Conservation (phyloP, 1,139 yeast genomes). For the Blastobotrys aristatus region DNA sequence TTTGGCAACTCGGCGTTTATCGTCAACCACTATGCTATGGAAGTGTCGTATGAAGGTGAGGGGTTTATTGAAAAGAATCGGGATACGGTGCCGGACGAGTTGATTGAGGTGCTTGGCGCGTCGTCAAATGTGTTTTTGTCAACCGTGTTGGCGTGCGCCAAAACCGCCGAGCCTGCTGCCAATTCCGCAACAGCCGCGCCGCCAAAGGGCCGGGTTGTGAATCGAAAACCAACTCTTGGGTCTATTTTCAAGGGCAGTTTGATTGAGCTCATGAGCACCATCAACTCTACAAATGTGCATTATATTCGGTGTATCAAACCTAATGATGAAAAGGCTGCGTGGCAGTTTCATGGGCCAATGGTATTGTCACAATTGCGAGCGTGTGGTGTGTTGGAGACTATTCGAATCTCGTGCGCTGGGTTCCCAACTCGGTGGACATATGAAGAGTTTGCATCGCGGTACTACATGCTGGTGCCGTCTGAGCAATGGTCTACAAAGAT, state of each 20-base stretch:
- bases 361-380: constrained; percentile 93
- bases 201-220: constrained; percentile 39
- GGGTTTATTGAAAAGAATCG: constrained; percentile 96
- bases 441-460: constrained; percentile 87
- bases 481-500: constrained; percentile 60
- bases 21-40: constrained; percentile 91
- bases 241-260: constrained; percentile 89
- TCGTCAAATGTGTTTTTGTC: constrained; percentile 62
- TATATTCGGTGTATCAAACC: constrained; percentile 98
- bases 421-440: constrained; percentile 97
- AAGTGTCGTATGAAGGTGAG: constrained; percentile 86
- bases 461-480: constrained; percentile 75
- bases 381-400: constrained; percentile 97
- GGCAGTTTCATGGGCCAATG: constrained; percentile 96
- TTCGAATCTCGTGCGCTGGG: constrained; percentile 95
- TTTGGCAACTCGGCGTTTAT: constrained; percentile 89
- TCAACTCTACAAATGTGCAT: constrained; percentile 90
- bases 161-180: constrained; percentile 44
- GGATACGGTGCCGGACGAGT: constrained; percentile 96
- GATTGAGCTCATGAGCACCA: constrained; percentile 88
- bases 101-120: constrained; percentile 72
- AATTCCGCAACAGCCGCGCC: constrained; percentile 39
- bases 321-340: constrained; percentile 86
- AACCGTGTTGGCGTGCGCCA: constrained; percentile 60
- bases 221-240: constrained; percentile 88